Percentiles rank a stretch among this genome's conserved stretches.
phyloP scores from a whole-genome alignment of 2,329 filamentous ascomycete species.

The Hypomyces perniciosus region DNA sequence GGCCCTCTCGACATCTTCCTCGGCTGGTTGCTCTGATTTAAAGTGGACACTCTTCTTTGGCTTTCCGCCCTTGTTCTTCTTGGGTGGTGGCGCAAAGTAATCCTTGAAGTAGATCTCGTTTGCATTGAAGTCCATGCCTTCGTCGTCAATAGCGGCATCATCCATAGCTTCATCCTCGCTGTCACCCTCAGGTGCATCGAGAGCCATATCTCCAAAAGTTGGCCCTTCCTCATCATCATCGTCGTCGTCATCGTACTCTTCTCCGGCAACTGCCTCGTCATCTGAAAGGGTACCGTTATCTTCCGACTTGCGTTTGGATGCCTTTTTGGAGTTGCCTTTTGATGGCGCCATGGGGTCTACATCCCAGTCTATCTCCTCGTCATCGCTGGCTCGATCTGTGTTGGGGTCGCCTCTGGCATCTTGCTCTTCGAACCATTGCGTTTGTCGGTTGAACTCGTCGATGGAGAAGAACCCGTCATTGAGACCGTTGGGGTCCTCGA shows the following conservation, averaged over 20 bases:
- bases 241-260: slow-evolving; percentile 45
- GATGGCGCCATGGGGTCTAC: slow-evolving; percentile 58
- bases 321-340: slow-evolving; percentile 21
- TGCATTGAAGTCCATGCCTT: slow-evolving; percentile 62
- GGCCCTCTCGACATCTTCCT: slow-evolving; percentile 69
- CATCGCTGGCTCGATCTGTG: slow-evolving; percentile 69
- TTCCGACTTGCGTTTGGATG: slow-evolving; percentile 30
- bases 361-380: slow-evolving; percentile 85
- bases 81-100: slow-evolving; percentile 84
- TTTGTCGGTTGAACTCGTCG: slow-evolving; percentile 93
- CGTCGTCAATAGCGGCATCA: slow-evolving; percentile 48
- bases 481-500: slow-evolving; percentile 67
- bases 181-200: slow-evolving; percentile 66
- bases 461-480: slow-evolving; percentile 99
- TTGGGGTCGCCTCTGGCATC: slow-evolving; percentile 72
- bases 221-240: slow-evolving; percentile 70
- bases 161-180: slow-evolving; percentile 58
- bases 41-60: slow-evolving; percentile 35
- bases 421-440: slow-evolving; percentile 81
- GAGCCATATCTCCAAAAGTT: slow-evolving; percentile 74
- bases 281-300: slow-evolving; percentile 25
- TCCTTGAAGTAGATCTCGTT: slow-evolving; percentile 88
- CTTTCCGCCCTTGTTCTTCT: slow-evolving; percentile 47
- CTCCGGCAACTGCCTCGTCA: slow-evolving; percentile 54
- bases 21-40: slow-evolving; percentile 42